These are phyloP conservation scores for Chlorella sp. DNA, from an alignment of 139 green algal species.

Conservation along the genomic window DNA sequence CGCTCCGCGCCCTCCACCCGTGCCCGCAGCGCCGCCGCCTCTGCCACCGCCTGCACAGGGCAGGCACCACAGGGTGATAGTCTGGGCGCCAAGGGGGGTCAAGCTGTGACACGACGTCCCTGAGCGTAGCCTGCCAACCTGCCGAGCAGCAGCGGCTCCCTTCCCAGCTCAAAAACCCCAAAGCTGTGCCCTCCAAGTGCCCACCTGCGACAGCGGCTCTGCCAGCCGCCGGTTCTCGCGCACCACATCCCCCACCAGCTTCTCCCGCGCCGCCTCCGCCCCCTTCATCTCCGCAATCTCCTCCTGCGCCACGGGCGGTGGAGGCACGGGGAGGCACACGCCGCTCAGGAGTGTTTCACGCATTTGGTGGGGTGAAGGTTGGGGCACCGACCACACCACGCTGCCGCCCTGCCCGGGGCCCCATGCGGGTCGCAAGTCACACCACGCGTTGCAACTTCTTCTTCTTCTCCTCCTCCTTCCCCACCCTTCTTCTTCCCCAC, in stretches of 20 bases:
- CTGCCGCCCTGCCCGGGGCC: neutral
- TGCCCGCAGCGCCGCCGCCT: constrained; percentile 76
- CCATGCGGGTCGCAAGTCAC: neutral
- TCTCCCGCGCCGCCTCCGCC: constrained; percentile 84
- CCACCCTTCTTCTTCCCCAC: neutral
- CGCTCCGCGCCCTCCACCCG: constrained; percentile 80
- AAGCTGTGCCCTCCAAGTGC: neutral
- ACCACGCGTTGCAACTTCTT: neutral
- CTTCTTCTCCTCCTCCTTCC: neutral
- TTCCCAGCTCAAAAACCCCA: no score
- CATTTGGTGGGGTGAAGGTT: neutral
- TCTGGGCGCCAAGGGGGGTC: no score
- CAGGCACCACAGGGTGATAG: no score
- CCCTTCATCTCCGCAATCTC: constrained; percentile 92
- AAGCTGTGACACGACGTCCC: no score
- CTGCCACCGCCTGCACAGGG: constrained; percentile 69
- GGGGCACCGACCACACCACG: neutral
- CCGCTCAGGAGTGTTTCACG: neutral
- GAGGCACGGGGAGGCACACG: no score
- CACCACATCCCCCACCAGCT: constrained; percentile 84
- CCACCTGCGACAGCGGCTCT: constrained; percentile 77
- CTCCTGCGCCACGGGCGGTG: constrained; percentile 46
- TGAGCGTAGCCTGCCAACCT: no score
- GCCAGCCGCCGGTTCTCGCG: constrained; percentile 90
- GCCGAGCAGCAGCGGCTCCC: no score